Percentiles rank a stretch among this genome's conserved stretches.
phyloP scores from a whole-genome alignment of 2,329 filamentous ascomycete genomes.

The Dactylellina sp. region DNA sequence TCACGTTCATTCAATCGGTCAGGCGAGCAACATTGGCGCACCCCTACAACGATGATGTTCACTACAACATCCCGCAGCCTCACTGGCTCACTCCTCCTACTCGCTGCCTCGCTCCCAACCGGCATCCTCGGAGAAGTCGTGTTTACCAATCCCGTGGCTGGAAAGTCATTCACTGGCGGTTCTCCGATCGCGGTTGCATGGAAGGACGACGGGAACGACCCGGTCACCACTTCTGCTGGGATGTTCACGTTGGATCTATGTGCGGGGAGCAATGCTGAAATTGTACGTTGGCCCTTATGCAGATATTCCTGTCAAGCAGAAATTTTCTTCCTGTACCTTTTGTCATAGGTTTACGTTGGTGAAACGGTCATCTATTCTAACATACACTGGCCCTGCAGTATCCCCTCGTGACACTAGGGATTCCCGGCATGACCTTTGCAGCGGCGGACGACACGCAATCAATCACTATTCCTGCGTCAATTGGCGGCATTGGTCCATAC shows the following conservation, averaged over 20 bases:
- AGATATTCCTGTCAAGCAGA: too few relatives aligned
- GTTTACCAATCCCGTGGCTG: constrained; percentile 69
- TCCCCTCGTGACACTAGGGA: constrained; percentile 62
- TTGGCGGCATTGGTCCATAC: constrained; percentile 60
- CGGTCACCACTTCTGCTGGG: constrained; percentile 67
- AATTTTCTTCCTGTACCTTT: too few relatives aligned
- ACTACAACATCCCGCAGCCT: constrained; percentile 7
- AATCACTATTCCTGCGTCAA: constrained; percentile 60
- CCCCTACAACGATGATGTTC: constrained; percentile 15
- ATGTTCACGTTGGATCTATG: constrained; percentile 72
- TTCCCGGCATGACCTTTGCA: constrained; percentile 56
- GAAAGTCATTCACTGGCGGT: constrained; percentile 67
- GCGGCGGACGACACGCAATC: constrained; percentile 56
- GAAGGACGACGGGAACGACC: constrained; percentile 69
- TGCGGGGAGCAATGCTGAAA: constrained; percentile 70
- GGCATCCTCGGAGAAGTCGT: constrained; percentile 59
- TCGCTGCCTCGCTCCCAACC: constrained; percentile 21
- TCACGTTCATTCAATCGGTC: too few relatives aligned
- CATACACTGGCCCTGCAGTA: constrained; percentile 39
- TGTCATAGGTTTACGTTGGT: too few relatives aligned
- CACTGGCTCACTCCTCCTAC: constrained; percentile 14
- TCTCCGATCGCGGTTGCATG: constrained; percentile 69
- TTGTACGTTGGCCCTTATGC: constrained; percentile 63
- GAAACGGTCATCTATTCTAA: too few relatives aligned
- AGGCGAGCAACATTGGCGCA: not conserved